Evolutionary conservation across 345 rosid genomes (phyloP), one percentile per base, ranked within the genome.

Genomic region (Populus ilicifolia): DNA sequence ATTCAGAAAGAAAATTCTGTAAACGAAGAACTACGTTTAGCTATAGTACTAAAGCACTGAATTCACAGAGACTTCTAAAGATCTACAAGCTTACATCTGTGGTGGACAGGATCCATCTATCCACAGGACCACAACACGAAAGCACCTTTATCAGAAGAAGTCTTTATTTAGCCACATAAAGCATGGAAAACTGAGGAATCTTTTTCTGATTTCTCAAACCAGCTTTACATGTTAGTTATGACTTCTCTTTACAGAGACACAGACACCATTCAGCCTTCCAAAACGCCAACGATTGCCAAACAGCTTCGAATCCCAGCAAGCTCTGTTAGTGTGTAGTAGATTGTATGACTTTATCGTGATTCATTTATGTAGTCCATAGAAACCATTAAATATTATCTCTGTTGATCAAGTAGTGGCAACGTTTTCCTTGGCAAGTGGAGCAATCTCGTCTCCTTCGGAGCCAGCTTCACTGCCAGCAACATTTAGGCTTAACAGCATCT

Each of bases 361-460:
- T 11, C 7, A 23, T 46, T 63, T 6, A 2, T 6, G 76, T 25
- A 27, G n/a, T 2, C 43, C 54, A 12, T 14, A 39, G 67, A 46
- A 43, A 29, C n/a, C 63, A 17, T 18, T 5, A 70, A 41, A 63
- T 41, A 61, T 9, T 30, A 29, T 27, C 77, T 18, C 3, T 38
- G 68, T 36, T 64, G 76, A 75, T 92, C 84, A 92, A 1, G 97
- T 96, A 59, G 93, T 90, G 35, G 99, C 94, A n/a, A 91, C 85
- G 38, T 93, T 92, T 77, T 90, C 97, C 85, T 84, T 87, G 35
- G 97, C 92, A 44, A 88, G 90, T 67, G 98, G 99, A 79, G 93
- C 93, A 23, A 92, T 86, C 85, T 93, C 99, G 14, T 91, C 97
- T 27, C 94, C 98, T 67, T 92, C 98, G 8, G 59, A 38, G 39